Evolutionary conservation across 192 early-diverging fungal genomes (phyloP).

Genomic region (Podila epicladia): DNA sequence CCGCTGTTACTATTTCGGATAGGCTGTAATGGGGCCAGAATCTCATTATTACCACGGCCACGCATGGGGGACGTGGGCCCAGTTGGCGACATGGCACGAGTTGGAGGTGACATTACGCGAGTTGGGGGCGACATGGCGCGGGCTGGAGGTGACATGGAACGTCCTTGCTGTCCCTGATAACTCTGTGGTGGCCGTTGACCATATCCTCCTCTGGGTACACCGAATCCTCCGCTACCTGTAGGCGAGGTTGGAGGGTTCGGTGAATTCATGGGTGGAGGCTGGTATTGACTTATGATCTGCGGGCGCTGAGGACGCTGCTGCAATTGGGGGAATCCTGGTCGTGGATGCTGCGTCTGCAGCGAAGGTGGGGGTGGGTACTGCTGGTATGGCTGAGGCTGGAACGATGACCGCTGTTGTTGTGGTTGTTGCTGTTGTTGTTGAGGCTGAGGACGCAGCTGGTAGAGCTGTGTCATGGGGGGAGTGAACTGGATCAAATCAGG

Average conservation of each 20-base stretch:
- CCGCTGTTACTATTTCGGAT: background rate
- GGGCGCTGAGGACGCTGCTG: background rate
- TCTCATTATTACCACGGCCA: background rate
- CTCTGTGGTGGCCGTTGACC: background rate
- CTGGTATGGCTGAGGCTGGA: background rate
- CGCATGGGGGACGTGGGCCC: background rate
- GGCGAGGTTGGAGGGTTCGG: background rate
- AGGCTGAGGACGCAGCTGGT: background rate
- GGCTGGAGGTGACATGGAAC: background rate
- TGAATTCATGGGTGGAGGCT: background rate
- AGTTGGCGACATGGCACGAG: background rate
- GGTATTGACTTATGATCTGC: background rate
- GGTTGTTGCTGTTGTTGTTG: background rate
- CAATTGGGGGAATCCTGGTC: background rate
- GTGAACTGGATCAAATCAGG: background rate
- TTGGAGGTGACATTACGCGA: background rate
- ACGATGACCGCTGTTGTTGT: background rate
- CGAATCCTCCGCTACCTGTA: background rate
- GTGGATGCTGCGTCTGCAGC: background rate
- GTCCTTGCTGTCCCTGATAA: slow-evolving; percentile 1
- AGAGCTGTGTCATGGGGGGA: background rate
- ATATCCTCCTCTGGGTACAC: background rate
- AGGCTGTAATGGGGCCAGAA: slow-evolving; percentile 6
- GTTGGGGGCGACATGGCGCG: background rate
- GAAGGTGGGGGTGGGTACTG: background rate